Evolutionary conservation across 805 yeast genomes (phyloP).

Genomic region (Barnettozyma botsteinii): DNA sequence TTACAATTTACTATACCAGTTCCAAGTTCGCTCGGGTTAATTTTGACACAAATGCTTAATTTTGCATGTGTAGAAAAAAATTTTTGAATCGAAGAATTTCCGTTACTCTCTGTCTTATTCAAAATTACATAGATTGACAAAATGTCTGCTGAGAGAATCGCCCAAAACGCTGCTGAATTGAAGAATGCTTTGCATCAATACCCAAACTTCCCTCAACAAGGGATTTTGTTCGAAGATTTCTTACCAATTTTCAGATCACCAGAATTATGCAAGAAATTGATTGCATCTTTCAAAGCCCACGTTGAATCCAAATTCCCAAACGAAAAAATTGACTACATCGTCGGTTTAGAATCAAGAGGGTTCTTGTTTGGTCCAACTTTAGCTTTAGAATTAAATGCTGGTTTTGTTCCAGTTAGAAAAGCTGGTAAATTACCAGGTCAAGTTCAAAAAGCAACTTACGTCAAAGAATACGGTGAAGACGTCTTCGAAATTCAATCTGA

Average conservation of each 20-base stretch:
- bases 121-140: background rate
- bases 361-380: slow-evolving; percentile 94
- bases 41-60: background rate
- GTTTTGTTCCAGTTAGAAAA: slow-evolving; percentile 94
- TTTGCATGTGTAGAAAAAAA: background rate
- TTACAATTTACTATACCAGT: too few relatives aligned
- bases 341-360: slow-evolving; percentile 96
- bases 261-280: slow-evolving; percentile 67
- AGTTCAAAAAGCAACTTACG: slow-evolving; percentile 60
- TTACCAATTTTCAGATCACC: slow-evolving; percentile 90
- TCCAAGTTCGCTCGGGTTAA: too few relatives aligned
- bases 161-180: slow-evolving; percentile 37
- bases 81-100: too few relatives aligned
- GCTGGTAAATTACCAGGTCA: slow-evolving; percentile 94
- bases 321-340: slow-evolving; percentile 74
- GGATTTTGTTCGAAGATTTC: slow-evolving; percentile 92
- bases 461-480: slow-evolving; percentile 92
- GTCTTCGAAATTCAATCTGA: slow-evolving; percentile 82
- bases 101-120: too few relatives aligned
- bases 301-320: slow-evolving; percentile 49
- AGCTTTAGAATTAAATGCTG: slow-evolving; percentile 83
- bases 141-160: slow-evolving; percentile 16
- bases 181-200: slow-evolving; percentile 62
- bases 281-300: slow-evolving; percentile 76
- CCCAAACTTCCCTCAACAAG: slow-evolving; percentile 92